phyloP scores from a whole-genome alignment of 192 early-diverging fungal species.

The Entomortierella beljakovae region DNA sequence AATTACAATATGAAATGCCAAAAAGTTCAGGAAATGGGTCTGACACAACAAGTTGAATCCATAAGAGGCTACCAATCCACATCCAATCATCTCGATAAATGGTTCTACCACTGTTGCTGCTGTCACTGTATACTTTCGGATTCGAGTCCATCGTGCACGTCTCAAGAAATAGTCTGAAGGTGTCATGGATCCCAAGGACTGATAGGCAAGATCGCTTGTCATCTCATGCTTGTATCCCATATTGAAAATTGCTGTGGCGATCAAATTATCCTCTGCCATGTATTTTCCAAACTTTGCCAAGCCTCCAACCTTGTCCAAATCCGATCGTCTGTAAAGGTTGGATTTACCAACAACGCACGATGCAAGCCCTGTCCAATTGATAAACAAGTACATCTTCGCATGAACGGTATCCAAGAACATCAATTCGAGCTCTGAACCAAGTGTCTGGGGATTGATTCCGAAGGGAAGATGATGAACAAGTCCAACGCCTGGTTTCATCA shows the following conservation, averaged over 20 bases:
- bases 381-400: constrained; percentile 94
- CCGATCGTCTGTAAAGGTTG: constrained; percentile 88
- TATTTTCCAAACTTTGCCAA: constrained; percentile 88
- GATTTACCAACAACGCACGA: constrained; percentile 96
- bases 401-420: constrained; percentile 92
- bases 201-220: constrained; percentile 89
- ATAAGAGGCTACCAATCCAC: constrained; percentile 78
- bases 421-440: constrained; percentile 87
- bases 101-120: constrained; percentile 92
- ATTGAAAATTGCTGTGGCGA: constrained; percentile 89
- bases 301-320: constrained; percentile 84
- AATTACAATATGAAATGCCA: constrained; percentile 61
- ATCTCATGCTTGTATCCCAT: constrained; percentile 84
- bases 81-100: constrained; percentile 88
- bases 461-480: constrained; percentile 95
- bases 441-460: constrained; percentile 74
- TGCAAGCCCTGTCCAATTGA: constrained; percentile 87
- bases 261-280: constrained; percentile 96
- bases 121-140: constrained; percentile 92
- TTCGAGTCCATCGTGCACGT: constrained; percentile 92
- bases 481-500: constrained; percentile 80
- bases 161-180: constrained; percentile 84
- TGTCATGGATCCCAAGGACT: constrained; percentile 80
- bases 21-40: constrained; percentile 59
- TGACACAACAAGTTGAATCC: constrained; percentile 69